A percentile compares a stretch with the other conserved stretches of the same genome.
These are phyloP conservation scores for Daldinia eschscholtzii DNA, from an alignment of 2,329 filamentous ascomycete species.

Conservation along the genomic window DNA sequence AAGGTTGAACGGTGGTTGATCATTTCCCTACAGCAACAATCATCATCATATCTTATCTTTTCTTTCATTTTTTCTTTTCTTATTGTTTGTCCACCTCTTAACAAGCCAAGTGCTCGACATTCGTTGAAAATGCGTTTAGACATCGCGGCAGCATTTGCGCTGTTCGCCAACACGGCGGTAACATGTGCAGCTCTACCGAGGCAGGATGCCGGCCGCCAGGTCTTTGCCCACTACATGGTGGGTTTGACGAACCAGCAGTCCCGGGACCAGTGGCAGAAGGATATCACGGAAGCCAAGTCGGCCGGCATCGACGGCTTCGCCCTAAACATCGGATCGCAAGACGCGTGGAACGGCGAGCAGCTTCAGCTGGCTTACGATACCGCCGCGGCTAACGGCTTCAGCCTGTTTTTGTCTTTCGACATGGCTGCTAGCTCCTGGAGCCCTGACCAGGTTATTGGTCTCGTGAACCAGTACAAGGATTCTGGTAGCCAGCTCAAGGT, in stretches of 20 bases:
- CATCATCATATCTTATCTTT: neutral
- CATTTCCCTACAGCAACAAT: conserved; percentile 22
- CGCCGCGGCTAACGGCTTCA: conserved; percentile 49
- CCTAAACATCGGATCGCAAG: conserved; percentile 46
- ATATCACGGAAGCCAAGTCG: conserved; percentile 47
- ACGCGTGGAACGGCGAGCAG: conserved; percentile 47
- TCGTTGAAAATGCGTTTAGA: conserved; percentile 43
- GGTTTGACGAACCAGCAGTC: conserved; percentile 48
- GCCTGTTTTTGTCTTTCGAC: conserved; percentile 55
- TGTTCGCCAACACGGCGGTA: conserved; percentile 36
- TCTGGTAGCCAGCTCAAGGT: conserved; percentile 57
- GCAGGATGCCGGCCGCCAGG: conserved; percentile 35
- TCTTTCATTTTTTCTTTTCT: neutral
- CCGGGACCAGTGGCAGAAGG: conserved; percentile 46
- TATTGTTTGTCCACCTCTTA: neutral
- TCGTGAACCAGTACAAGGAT: conserved; percentile 56
- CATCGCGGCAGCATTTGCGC: conserved; percentile 25
- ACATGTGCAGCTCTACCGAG: conserved; percentile 28
- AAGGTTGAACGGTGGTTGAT: conserved; percentile 13
- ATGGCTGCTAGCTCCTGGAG: conserved; percentile 51
- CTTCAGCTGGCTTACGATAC: conserved; percentile 53
- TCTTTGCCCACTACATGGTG: conserved; percentile 51
- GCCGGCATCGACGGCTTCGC: conserved; percentile 51
- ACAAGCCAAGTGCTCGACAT: neutral
- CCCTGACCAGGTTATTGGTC: conserved; percentile 46